Evolutionary conservation across 73 alveolate genomes (phyloP).

Genomic region (Blepharisma stoltei): DNA sequence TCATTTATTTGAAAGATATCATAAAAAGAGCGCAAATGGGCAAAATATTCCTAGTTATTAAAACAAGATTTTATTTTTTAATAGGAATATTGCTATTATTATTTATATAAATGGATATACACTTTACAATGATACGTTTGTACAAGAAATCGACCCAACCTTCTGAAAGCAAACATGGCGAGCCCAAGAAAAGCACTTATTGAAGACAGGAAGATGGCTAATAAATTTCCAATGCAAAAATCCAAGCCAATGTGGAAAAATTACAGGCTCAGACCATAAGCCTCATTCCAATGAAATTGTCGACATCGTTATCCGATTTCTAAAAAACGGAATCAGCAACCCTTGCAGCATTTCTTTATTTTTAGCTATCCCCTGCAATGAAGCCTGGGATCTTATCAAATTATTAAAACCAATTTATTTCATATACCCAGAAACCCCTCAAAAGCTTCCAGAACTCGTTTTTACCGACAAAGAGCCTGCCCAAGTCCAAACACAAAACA

Average conservation of each 20-base stretch:
- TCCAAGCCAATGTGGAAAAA: background rate
- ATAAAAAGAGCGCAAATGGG: background rate
- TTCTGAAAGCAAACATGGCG: background rate
- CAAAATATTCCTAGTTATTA: too few species aligned
- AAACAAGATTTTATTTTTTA: too few species aligned
- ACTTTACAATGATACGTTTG: background rate
- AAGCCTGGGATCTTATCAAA: background rate
- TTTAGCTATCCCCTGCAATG: background rate
- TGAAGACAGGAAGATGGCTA: constrained; percentile 15
- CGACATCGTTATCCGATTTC: background rate
- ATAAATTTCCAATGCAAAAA: background rate
- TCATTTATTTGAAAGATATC: background rate
- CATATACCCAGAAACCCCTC: background rate
- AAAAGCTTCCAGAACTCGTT: background rate
- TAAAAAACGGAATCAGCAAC: constrained; percentile 5
- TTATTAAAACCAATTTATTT: background rate
- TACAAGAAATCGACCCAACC: background rate
- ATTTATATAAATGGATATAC: background rate
- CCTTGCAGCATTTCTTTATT: constrained; percentile 24
- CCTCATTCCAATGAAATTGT: background rate
- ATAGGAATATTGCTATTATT: background rate
- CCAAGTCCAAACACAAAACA: background rate
- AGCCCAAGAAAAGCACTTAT: background rate
- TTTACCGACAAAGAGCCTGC: background rate
- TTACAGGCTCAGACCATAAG: background rate